A percentile compares a stretch with the other conserved stretches of the same genome.
phyloP scores from a whole-genome alignment of 345 rosid genomes.

The Salix exigua region DNA sequence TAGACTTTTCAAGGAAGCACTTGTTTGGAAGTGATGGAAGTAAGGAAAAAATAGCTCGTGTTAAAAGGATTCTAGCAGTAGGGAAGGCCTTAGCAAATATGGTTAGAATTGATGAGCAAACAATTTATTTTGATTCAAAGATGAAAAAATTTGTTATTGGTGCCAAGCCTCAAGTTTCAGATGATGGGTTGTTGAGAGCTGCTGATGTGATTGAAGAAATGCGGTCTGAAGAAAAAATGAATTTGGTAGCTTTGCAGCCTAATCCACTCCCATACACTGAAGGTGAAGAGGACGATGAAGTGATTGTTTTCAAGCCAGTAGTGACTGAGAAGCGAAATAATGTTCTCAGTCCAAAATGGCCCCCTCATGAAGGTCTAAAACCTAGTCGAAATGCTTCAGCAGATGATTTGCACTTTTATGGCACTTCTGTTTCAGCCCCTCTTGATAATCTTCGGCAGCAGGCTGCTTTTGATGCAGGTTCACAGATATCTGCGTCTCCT shows the following conservation, averaged over 20 bases:
- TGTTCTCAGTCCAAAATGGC: slow-evolving; percentile 35
- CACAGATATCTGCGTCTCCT: slow-evolving; percentile 38
- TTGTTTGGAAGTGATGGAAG: slow-evolving; percentile 54
- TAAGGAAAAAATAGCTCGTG: slow-evolving; percentile 66
- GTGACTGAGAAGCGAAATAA: slow-evolving; percentile 57
- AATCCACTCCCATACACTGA: slow-evolving; percentile 40
- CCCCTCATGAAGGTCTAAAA: slow-evolving; percentile 44
- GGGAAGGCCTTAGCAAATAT: slow-evolving; percentile 67
- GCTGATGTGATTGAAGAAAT: slow-evolving; percentile 34
- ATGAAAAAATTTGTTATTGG: slow-evolving; percentile 70
- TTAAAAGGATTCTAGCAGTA: slow-evolving; percentile 77
- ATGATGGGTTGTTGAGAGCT: slow-evolving; percentile 29
- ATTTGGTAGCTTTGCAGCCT: slow-evolving; percentile 28
- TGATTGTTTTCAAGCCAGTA: slow-evolving; percentile 83
- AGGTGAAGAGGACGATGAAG: slow-evolving; percentile 89
- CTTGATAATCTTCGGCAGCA: slow-evolving; percentile 40
- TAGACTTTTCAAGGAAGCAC: slow-evolving; percentile 77
- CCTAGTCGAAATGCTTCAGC: slow-evolving; percentile 35
- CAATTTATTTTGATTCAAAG: slow-evolving; percentile 64
- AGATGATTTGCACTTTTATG: slow-evolving; percentile 37
- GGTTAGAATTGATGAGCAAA: slow-evolving; percentile 56
- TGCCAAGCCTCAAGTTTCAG: slow-evolving; percentile 40
- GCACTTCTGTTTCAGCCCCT: slow-evolving; percentile 37
- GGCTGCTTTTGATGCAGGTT: slow-evolving; percentile 35
- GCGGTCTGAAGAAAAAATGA: slow-evolving; percentile 27